Evolutionary conservation across 1,284 basidiomycete genomes (phyloP).

Genomic region (Naganishia albida): DNA sequence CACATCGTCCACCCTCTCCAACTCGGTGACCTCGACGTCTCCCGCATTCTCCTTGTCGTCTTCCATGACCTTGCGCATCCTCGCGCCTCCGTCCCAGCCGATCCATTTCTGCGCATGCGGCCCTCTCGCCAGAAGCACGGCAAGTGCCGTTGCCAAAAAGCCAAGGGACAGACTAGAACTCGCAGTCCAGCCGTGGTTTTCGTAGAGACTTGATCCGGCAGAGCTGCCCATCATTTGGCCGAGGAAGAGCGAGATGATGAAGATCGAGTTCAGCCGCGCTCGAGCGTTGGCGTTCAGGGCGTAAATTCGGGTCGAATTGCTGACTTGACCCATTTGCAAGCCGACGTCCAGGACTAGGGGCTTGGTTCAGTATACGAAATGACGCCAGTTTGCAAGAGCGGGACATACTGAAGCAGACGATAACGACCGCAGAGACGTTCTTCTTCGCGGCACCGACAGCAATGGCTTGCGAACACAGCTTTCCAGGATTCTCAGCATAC

Average conservation of each 20-base stretch:
- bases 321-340: conserved; percentile 57
- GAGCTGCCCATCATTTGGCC: conserved; percentile 61
- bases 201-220: conserved; percentile 64
- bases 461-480: conserved; percentile 51
- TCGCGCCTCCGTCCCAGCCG: conserved; percentile 46
- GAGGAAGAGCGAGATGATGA: conserved; percentile 58
- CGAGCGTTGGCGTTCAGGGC: conserved; percentile 61
- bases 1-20: conserved; percentile 5
- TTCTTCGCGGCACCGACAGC: conserved; percentile 64
- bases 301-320: conserved; percentile 51
- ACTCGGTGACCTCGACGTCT: not conserved
- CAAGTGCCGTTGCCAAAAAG: conserved; percentile 54
- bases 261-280: conserved; percentile 65
- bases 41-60: conserved; percentile 1
- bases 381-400: not conserved
- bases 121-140: conserved; percentile 42
- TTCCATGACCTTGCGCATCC: conserved; percentile 35
- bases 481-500: not conserved
- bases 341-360: conserved; percentile 55
- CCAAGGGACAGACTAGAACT: conserved; percentile 60
- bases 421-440: conserved; percentile 62
- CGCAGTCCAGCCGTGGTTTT: conserved; percentile 64
- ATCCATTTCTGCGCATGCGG: conserved; percentile 47
- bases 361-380: not conserved
- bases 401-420: conserved; percentile 54